These are phyloP conservation scores for Nicotiana knightiana DNA, from an alignment of 257 asterid genomes.

Conservation along the genomic window DNA sequence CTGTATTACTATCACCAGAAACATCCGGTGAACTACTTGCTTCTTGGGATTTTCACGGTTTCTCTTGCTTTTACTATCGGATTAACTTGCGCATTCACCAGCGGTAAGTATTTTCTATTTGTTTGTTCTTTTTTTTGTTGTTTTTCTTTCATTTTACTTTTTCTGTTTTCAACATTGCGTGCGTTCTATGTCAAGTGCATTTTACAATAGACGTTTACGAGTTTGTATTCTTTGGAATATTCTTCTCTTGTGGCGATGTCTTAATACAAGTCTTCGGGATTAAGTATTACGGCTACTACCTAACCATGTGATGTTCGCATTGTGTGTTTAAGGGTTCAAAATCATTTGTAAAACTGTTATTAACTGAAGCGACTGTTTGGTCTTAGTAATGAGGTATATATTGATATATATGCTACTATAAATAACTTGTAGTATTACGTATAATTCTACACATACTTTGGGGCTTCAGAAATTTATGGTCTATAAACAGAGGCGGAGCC, in stretches of 20 bases:
- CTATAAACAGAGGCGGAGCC: neutral
- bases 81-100: slow-evolving; percentile 65
- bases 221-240: neutral
- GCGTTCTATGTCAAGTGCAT: neutral
- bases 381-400: neutral
- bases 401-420: neutral
- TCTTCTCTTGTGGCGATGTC: neutral
- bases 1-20: slow-evolving; percentile 60
- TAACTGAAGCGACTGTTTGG: neutral
- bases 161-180: neutral
- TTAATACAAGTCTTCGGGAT: neutral
- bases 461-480: too few species aligned
- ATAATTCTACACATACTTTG: neutral
- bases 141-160: neutral
- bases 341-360: neutral
- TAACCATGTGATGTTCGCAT: neutral
- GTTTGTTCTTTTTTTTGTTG: neutral
- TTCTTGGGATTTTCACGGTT: slow-evolving; percentile 68
- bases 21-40: slow-evolving; percentile 74
- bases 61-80: slow-evolving; percentile 72
- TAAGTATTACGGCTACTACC: neutral
- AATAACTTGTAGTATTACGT: neutral
- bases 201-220: neutral
- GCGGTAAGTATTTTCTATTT: slow-evolving; percentile 35
- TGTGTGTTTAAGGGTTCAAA: neutral